Evolutionary conservation across 176 grass and related monocot species (phyloP), one percentile per base, ranked within the genome.

Genomic region (Coix lacrymajobi): DNA sequence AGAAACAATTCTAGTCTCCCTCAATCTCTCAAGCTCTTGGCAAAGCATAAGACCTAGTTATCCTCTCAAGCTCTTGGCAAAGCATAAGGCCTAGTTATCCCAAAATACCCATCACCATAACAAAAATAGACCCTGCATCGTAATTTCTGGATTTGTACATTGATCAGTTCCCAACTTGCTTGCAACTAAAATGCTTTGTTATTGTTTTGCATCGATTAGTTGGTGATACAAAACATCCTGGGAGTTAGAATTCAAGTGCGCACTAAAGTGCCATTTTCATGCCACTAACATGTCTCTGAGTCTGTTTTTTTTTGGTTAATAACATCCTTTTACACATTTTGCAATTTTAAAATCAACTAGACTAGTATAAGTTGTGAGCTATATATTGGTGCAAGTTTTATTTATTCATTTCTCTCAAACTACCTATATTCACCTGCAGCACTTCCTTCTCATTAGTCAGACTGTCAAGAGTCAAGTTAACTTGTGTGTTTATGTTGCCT

Each of bases 401-500:
- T 58, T 78, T 56, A 19, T 60, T 68, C n/a, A 9, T 29, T 75
- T 67, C 19, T 15, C 25, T 29, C 11, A 58, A 71, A 88, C 31
- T 24, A 75, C 69, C 74, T 45, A 36, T 74, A 20, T 73, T 84
- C 60, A 74, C 38, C 5, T 49, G 41, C 51, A 26, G 36, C 38
- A 26, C 48, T 49, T 83, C 77, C 17, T 80, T 75, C 25, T 84
- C 41, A 75, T 29, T 80, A 76, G 37, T 26, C 34, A 37, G 25
- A 44, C n/a, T 26, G 24, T 26, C 56, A 60, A 26, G 3, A 80
- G 58, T 33, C 29, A 37, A 26, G 30, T 78, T 20, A 75, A 19
- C 76, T 85, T 32, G 44, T 58, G 12, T 69, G 62, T 86, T 86
- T 71, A 46, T 83, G 11, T 80, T 90, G 8, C 25, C 58, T 43